These are phyloP conservation scores for Puccinia hordei DNA, from an alignment of 1,284 basidiomycete species.

Conservation along the genomic window DNA sequence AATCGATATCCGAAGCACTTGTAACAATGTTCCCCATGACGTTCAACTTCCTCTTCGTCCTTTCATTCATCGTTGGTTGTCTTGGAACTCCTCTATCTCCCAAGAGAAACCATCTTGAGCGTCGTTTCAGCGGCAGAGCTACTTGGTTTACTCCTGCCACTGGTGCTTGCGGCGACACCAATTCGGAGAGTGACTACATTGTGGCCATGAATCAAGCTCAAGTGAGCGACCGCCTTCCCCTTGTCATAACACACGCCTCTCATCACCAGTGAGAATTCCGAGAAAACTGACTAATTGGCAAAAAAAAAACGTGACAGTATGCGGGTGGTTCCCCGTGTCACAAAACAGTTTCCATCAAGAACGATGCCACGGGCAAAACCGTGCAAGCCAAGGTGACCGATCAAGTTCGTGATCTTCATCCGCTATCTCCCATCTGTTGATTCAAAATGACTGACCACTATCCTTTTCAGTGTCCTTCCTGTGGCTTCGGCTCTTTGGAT, in stretches of 20 bases:
- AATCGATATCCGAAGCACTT: background rate
- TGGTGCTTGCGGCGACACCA: constrained; percentile 37
- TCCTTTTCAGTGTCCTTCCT: constrained; percentile 10
- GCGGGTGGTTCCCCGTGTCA: background rate
- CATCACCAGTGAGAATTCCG: too few species aligned
- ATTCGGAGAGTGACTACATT: constrained; percentile 28
- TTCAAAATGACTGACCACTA: background rate
- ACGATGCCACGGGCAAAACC: background rate
- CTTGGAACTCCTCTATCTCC: background rate
- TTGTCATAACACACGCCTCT: background rate
- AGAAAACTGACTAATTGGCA: too few species aligned
- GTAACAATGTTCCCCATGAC: background rate
- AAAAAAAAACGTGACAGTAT: too few species aligned
- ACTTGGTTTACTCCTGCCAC: constrained; percentile 45
- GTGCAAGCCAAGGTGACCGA: constrained; percentile 30
- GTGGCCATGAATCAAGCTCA: constrained; percentile 42
- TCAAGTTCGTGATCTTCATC: background rate
- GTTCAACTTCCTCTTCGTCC: background rate
- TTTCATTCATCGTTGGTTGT: background rate
- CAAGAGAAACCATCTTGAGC: background rate
- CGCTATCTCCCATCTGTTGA: too few species aligned
- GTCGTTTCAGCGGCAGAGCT: constrained; percentile 19
- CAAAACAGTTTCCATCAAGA: constrained; percentile 7
- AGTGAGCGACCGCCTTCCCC: background rate
- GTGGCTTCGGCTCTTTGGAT: constrained; percentile 19